Conservation (phyloP, 768 basidiomycete species). For the Amanita molliuscula region DNA sequence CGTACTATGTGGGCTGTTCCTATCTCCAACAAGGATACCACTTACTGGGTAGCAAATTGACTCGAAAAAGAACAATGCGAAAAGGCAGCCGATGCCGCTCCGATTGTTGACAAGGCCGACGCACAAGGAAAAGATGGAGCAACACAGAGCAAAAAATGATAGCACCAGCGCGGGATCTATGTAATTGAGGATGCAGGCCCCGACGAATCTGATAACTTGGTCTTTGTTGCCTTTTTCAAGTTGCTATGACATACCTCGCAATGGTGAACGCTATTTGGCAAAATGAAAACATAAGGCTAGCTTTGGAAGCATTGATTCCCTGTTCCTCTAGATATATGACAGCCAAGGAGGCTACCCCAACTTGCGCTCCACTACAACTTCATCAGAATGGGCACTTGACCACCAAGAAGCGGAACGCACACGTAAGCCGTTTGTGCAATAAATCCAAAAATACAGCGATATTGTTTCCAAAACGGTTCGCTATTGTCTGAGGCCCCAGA, state of each 20-base stretch:
- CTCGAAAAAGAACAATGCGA: constrained; percentile 64
- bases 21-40: background rate
- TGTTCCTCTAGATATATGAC: constrained; percentile 62
- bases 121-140: constrained; percentile 40
- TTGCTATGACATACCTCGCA: constrained; percentile 31
- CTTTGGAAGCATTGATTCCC: constrained; percentile 37
- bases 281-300: constrained; percentile 60
- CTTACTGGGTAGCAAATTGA: constrained; percentile 61
- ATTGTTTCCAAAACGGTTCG: constrained; percentile 60
- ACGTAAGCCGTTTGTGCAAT: constrained; percentile 62
- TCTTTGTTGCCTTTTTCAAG: background rate
- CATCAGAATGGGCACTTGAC: background rate
- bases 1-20: background rate
- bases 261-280: constrained; percentile 62
- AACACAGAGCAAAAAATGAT: constrained; percentile 38
- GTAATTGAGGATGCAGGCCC: constrained; percentile 49
- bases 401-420: constrained; percentile 22
- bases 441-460: constrained; percentile 61
- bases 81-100: constrained; percentile 50
- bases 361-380: constrained; percentile 41
- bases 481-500: constrained; percentile 28
- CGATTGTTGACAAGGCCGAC: constrained; percentile 40
- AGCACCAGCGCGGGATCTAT: constrained; percentile 59
- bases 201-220: constrained; percentile 36
- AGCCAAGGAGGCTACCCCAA: constrained; percentile 55